These are phyloP conservation scores for Salix viminalis DNA, from an alignment of 345 rosid genomes.

Conservation along the genomic window DNA sequence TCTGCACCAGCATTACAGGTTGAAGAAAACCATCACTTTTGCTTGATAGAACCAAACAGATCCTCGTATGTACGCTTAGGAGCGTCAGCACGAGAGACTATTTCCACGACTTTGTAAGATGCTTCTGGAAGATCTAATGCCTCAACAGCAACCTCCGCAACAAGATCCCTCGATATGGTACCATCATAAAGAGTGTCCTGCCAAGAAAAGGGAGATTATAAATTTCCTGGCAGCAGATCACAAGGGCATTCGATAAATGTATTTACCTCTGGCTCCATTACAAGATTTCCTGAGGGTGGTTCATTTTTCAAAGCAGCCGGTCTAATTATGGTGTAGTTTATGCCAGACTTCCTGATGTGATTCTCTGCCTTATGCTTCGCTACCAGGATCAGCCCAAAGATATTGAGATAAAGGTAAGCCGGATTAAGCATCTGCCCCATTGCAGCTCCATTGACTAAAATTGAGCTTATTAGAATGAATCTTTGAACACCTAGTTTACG, in stretches of 20 bases:
- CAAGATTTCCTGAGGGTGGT: constrained; percentile 68
- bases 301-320: constrained; percentile 83
- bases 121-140: constrained; percentile 62
- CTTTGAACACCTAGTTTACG: constrained; percentile 56
- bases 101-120: constrained; percentile 74
- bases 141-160: constrained; percentile 81
- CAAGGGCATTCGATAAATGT: neutral
- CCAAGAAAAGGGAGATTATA: neutral
- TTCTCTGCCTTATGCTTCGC: constrained; percentile 96
- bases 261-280: constrained; percentile 83
- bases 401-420: constrained; percentile 76
- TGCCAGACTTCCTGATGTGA: constrained; percentile 63
- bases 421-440: constrained; percentile 93
- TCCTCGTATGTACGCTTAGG: constrained; percentile 55
- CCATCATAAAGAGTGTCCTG: constrained; percentile 81
- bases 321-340: constrained; percentile 75
- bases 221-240: neutral
- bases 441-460: constrained; percentile 90
- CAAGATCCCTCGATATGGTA: constrained; percentile 73
- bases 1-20: no score
- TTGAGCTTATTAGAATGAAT: constrained; percentile 78
- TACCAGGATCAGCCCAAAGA: constrained; percentile 72
- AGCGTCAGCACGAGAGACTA: constrained; percentile 61
- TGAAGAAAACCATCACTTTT: constrained; percentile 16
- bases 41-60: constrained; percentile 65